A percentile compares a stretch with the other conserved stretches of the same genome.
These are phyloP conservation scores for Plenodomus biglobosus DNA, from an alignment of 2,329 filamentous ascomycete species.

Conservation along the genomic window DNA sequence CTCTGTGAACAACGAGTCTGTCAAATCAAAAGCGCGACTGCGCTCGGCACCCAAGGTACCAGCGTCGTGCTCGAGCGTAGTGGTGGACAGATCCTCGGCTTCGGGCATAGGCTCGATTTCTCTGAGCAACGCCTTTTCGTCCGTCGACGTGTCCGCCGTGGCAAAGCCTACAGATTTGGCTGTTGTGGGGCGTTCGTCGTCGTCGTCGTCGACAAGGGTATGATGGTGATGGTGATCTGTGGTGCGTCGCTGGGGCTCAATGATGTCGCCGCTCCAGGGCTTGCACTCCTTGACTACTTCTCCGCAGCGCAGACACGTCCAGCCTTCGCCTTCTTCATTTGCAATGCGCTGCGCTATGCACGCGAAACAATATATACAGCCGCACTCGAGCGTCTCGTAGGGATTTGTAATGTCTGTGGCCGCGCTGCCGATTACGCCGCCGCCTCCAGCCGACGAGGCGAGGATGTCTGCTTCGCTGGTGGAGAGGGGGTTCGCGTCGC, in stretches of 20 bases:
- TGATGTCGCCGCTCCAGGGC: conserved; percentile 88
- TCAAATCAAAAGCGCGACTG: conserved; percentile 31
- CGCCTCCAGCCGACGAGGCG: conserved; percentile 61
- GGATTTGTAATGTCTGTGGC: conserved; percentile 95
- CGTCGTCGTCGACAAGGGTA: not conserved
- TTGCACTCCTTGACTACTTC: conserved; percentile 80
- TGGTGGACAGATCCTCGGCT: conserved; percentile 13
- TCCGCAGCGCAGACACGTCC: conserved; percentile 87
- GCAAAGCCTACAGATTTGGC: conserved; percentile 23
- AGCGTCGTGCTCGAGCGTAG: conserved; percentile 4
- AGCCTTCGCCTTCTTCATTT: conserved; percentile 90
- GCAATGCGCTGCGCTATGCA: conserved; percentile 90
- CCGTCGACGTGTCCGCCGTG: conserved; percentile 3
- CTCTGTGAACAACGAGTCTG: conserved; percentile 33
- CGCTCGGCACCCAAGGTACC: conserved; percentile 18
- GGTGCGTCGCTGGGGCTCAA: conserved; percentile 48
- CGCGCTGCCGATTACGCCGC: conserved; percentile 81
- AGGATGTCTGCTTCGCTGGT: conserved; percentile 71
- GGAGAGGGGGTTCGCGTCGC: conserved; percentile 78
- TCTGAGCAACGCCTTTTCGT: conserved; percentile 19
- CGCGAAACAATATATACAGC: conserved; percentile 93
- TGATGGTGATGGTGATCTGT: conserved; percentile 1
- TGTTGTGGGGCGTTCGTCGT: conserved; percentile 6
- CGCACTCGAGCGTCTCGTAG: conserved; percentile 86
- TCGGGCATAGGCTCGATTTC: conserved; percentile 41